A percentile compares a stretch with the other conserved stretches of the same genome.
These are phyloP conservation scores for Exophiala bonariae DNA, from an alignment of 2,329 filamentous ascomycete species.

Conservation along the genomic window DNA sequence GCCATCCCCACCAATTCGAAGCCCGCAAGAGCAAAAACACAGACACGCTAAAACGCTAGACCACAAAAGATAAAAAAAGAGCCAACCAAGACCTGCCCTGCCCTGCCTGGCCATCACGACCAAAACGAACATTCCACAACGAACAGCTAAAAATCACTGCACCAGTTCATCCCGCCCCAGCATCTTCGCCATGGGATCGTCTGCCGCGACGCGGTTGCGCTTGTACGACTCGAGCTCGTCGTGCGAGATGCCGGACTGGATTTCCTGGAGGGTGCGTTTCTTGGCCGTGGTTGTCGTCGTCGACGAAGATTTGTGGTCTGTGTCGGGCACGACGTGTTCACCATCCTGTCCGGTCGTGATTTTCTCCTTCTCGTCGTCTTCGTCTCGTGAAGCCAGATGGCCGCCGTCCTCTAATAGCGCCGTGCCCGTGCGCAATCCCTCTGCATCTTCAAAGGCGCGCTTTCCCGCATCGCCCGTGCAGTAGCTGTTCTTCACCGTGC, in stretches of 20 bases:
- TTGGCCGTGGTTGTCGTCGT: conserved; percentile 40
- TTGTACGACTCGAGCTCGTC: conserved; percentile 86
- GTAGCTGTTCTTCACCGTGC: conserved; percentile 91
- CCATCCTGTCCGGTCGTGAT: conserved; percentile 12
- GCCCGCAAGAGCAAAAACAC: too few relatives aligned
- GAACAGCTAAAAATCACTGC: conserved; percentile 5
- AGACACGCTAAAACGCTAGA: too few relatives aligned
- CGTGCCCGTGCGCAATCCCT: conserved; percentile 55
- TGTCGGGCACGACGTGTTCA: conserved; percentile 9
- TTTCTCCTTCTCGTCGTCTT: conserved; percentile 3
- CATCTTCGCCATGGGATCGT: conserved; percentile 82
- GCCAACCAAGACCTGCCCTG: too few relatives aligned
- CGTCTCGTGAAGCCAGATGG: conserved; percentile 25
- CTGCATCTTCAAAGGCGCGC: conserved; percentile 74
- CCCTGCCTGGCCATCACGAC: not conserved
- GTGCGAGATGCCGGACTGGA: conserved; percentile 75
- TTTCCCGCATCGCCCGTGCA: conserved; percentile 92
- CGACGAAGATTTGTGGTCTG: conserved; percentile 22
- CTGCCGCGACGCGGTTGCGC: conserved; percentile 68
- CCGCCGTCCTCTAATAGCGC: conserved; percentile 34
- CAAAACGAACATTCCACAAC: too few relatives aligned
- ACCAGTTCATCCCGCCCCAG: conserved; percentile 22
- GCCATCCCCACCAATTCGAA: too few relatives aligned
- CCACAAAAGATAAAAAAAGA: too few relatives aligned
- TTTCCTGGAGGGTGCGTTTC: conserved; percentile 76